phyloP scores from a whole-genome alignment of 2,329 filamentous ascomycete species.

The Aspergillus sp. region DNA sequence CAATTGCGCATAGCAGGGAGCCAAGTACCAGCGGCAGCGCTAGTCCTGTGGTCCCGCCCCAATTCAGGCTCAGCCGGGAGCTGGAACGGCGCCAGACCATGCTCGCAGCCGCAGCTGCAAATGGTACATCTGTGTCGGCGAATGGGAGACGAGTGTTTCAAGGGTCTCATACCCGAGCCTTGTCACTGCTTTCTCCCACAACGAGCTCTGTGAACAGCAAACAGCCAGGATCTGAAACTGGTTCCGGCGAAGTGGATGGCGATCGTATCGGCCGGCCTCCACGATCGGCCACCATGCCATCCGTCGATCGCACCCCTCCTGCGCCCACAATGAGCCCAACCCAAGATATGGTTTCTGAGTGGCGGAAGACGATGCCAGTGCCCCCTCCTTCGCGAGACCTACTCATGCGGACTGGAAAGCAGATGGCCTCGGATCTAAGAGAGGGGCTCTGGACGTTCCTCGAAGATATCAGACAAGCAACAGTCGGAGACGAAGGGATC shows the following conservation, averaged over 20 bases:
- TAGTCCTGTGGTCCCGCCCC: constrained; percentile 25
- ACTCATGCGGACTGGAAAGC: constrained; percentile 62
- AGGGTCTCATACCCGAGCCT: constrained; percentile 62
- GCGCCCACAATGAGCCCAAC: constrained; percentile 24
- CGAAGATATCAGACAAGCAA: constrained; percentile 92
- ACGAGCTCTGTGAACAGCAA: constrained; percentile 22
- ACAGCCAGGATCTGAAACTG: constrained; percentile 15
- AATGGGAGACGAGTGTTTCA: constrained; percentile 65
- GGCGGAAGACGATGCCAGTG: constrained; percentile 44
- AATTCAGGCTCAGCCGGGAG: constrained; percentile 54
- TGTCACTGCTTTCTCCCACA: constrained; percentile 77
- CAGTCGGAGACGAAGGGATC: constrained; percentile 88
- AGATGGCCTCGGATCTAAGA: constrained; percentile 85
- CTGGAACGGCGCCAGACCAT: constrained; percentile 72
- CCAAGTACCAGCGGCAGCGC: constrained; percentile 27
- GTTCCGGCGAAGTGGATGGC: constrained; percentile 13
- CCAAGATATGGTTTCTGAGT: constrained; percentile 39
- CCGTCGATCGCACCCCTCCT: constrained; percentile 34
- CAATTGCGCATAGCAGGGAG: constrained; percentile 22
- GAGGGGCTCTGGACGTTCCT: constrained; percentile 91
- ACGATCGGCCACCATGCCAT: constrained; percentile 43
- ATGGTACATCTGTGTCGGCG: constrained; percentile 33
- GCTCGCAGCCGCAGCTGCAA: constrained; percentile 46
- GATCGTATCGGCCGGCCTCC: constrained; percentile 37
- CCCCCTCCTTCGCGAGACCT: constrained; percentile 49